These are phyloP conservation scores for Cercospora zeina DNA, from an alignment of 2,329 filamentous ascomycete species.

Conservation along the genomic window DNA sequence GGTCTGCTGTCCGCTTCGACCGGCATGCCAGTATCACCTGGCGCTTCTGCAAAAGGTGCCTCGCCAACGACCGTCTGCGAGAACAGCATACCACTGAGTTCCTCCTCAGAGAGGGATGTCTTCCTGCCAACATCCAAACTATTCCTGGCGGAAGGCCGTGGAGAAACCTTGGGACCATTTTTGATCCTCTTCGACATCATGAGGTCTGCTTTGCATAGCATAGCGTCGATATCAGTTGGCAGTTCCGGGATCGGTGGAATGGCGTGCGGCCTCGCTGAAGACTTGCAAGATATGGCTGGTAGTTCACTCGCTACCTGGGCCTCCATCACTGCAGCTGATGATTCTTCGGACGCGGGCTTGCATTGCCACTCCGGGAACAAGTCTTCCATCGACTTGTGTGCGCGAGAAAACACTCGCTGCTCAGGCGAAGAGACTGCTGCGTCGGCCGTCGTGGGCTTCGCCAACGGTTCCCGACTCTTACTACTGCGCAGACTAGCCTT, in stretches of 20 bases:
- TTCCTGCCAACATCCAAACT: slow-evolving; percentile 28
- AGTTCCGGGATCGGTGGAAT: slow-evolving; percentile 38
- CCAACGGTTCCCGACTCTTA: slow-evolving; percentile 1
- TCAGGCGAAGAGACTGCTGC: neutral
- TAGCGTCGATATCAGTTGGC: slow-evolving; percentile 35
- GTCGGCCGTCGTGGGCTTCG: slow-evolving; percentile 36
- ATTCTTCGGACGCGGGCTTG: slow-evolving; percentile 27
- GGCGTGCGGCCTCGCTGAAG: neutral
- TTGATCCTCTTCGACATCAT: slow-evolving; percentile 35
- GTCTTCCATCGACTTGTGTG: slow-evolving; percentile 33
- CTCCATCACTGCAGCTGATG: slow-evolving; percentile 17
- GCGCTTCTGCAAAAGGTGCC: slow-evolving; percentile 5
- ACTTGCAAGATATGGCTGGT: slow-evolving; percentile 3
- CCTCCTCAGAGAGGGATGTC: slow-evolving; percentile 11
- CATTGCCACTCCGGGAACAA: slow-evolving; percentile 35
- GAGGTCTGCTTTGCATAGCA: slow-evolving; percentile 32
- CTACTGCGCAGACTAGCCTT: slow-evolving; percentile 7
- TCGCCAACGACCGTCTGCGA: slow-evolving; percentile 14
- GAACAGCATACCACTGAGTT: slow-evolving; percentile 8
- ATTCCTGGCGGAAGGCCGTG: slow-evolving; percentile 28
- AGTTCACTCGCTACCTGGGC: slow-evolving; percentile 15
- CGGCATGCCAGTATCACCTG: slow-evolving; percentile 12
- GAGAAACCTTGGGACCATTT: slow-evolving; percentile 28
- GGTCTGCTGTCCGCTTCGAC: slow-evolving; percentile 12
- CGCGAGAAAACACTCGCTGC: slow-evolving; percentile 8